A percentile compares a stretch with the other conserved stretches of the same genome.
These are phyloP conservation scores for Microsporum canis DNA, from an alignment of 2,329 filamentous ascomycete genomes.

Conservation along the genomic window DNA sequence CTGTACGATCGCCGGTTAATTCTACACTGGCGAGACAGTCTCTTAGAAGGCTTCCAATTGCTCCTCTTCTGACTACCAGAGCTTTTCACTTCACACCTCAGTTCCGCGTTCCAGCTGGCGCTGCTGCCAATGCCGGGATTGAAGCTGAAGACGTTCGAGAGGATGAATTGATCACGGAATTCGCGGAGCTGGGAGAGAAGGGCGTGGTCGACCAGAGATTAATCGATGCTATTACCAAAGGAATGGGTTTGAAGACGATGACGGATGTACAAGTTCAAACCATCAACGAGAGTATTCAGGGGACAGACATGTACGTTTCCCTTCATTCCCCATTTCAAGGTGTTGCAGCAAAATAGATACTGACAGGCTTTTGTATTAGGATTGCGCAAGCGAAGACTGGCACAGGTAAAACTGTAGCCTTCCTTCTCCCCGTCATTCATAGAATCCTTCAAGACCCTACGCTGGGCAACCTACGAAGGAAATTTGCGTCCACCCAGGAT, in stretches of 20 bases:
- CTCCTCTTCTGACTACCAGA: slow-evolving; percentile 16
- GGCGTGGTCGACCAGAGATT: slow-evolving; percentile 51
- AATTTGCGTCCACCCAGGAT: slow-evolving; percentile 30
- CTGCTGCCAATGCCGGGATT: slow-evolving; percentile 16
- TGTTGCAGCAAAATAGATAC: not conserved
- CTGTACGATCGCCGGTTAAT: slow-evolving; percentile 22
- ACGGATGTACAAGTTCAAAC: slow-evolving; percentile 83
- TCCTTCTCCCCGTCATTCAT: slow-evolving; percentile 76
- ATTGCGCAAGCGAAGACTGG: slow-evolving; percentile 93
- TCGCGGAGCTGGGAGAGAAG: slow-evolving; percentile 28
- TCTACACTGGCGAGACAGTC: slow-evolving; percentile 18
- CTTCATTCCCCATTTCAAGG: slow-evolving; percentile 13
- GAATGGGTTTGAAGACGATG: slow-evolving; percentile 73
- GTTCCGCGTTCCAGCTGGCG: slow-evolving; percentile 19
- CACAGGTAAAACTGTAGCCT: slow-evolving; percentile 92
- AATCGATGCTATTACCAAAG: slow-evolving; percentile 55
- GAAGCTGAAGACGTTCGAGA: slow-evolving; percentile 10
- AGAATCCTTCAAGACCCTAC: slow-evolving; percentile 58
- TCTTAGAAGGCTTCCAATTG: slow-evolving; percentile 17
- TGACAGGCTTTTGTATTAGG: slow-evolving; percentile 32
- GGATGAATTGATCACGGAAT: slow-evolving; percentile 24
- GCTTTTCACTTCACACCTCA: slow-evolving; percentile 25
- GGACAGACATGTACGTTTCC: slow-evolving; percentile 63
- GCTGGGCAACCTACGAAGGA: slow-evolving; percentile 28
- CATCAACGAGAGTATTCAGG: slow-evolving; percentile 66